Evolutionary conservation across 2,329 filamentous ascomycete species (phyloP).

Genomic region (Fusarium dlaminii): DNA sequence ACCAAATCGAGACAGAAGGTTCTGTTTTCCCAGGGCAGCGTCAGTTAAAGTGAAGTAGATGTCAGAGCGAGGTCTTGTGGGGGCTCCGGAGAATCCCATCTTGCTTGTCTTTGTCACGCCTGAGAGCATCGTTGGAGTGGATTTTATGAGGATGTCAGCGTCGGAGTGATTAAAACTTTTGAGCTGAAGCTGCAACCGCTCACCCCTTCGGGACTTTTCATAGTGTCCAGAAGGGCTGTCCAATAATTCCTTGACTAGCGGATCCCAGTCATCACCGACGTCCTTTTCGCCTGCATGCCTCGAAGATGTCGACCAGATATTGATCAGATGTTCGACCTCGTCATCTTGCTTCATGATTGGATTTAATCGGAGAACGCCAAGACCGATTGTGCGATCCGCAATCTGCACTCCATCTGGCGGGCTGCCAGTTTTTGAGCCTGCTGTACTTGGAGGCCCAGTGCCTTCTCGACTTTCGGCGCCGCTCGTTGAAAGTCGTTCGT

Average conservation of each 20-base stretch:
- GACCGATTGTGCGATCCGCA: conserved; percentile 71
- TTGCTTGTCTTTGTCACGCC: conserved; percentile 83
- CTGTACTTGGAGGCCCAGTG: conserved; percentile 61
- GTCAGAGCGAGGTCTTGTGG: conserved; percentile 87
- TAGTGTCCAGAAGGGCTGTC: conserved; percentile 78
- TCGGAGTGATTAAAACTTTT: conserved; percentile 82
- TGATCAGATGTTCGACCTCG: conserved; percentile 79
- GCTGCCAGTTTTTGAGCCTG: conserved; percentile 56
- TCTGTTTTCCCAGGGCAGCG: conserved; percentile 80
- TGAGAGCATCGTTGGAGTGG: conserved; percentile 87
- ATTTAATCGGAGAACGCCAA: conserved; percentile 82
- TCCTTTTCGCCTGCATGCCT: conserved; percentile 65
- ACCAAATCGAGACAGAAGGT: conserved; percentile 69
- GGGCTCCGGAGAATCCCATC: conserved; percentile 93
- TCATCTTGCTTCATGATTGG: conserved; percentile 75
- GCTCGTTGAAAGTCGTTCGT: conserved; percentile 50
- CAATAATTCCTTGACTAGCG: conserved; percentile 77
- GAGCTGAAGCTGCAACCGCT: conserved; percentile 81
- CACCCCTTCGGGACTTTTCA: conserved; percentile 75
- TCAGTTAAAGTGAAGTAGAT: conserved; percentile 91
- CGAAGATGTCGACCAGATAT: conserved; percentile 76
- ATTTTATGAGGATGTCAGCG: conserved; percentile 81
- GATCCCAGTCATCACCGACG: conserved; percentile 74
- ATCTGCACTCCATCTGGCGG: conserved; percentile 41
- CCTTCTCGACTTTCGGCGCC: conserved; percentile 57